phyloP scores from a whole-genome alignment of 2,329 filamentous ascomycete genomes.

The Endothia cerciana region DNA sequence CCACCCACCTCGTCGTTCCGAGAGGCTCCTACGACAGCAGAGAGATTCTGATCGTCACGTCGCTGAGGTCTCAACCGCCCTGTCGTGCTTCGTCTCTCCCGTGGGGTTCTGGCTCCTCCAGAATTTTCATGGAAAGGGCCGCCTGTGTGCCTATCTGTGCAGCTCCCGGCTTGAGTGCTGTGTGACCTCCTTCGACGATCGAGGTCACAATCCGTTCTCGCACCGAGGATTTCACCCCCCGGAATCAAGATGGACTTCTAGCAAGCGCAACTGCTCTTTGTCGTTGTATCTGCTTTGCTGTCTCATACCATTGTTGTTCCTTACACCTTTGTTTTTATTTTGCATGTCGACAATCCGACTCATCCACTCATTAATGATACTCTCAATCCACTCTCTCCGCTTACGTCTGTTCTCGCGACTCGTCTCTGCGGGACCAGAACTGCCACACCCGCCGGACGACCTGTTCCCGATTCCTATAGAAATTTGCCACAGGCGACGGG shows the following conservation, averaged over 20 bases:
- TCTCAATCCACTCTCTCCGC: constrained; percentile 16
- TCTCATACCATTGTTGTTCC: constrained; percentile 20
- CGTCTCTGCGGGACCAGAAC: background rate
- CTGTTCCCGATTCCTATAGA: background rate
- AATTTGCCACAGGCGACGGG: background rate
- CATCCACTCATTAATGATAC: constrained; percentile 14
- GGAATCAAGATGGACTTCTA: constrained; percentile 22
- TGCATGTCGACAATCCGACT: background rate
- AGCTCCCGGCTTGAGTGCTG: too few species aligned
- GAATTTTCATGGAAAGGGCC: background rate
- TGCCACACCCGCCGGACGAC: background rate
- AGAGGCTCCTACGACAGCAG: constrained; percentile 2
- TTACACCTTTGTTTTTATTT: constrained; percentile 13
- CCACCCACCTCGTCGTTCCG: constrained; percentile 14
- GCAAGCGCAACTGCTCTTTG: constrained; percentile 12
- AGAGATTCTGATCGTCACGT: constrained; percentile 28
- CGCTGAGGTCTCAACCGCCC: constrained; percentile 7
- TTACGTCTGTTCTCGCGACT: too few species aligned
- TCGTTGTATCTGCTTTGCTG: constrained; percentile 7
- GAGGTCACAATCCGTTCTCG: background rate
- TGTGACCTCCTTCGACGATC: constrained; percentile 1
- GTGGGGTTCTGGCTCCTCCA: constrained; percentile 10
- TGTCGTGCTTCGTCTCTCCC: constrained; percentile 15
- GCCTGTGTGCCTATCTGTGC: background rate
- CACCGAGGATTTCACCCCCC: background rate